Evolutionary conservation across 257 asterid genomes (phyloP), one percentile per base, ranked within the genome.

Genomic region (Capsicum baccatum): DNA sequence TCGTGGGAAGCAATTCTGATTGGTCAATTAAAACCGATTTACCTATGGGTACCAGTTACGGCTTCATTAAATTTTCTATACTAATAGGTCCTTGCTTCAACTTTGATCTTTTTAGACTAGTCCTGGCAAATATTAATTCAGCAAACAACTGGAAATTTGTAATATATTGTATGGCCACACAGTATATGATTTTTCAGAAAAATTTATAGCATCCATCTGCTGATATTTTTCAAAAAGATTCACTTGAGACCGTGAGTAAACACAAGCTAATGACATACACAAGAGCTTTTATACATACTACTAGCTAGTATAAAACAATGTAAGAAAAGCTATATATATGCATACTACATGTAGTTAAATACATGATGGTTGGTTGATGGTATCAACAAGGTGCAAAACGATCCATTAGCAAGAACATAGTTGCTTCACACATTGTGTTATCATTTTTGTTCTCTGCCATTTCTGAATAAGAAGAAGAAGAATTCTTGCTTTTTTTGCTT

Each of bases 351-450:
- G 33, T 26, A 26, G 10, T 37, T 21, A 3, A 11, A 2, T 44
- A 14, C 1, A 21, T 63, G 16, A 80, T 26, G 26, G 26, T 26
- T 26, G 26, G 26, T 26, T 26, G 26, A 26, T 60, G 44, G 50
- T 67, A 57, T 90, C 89, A 94, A 50, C 90, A 88, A 2, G 97
- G 94, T n/a, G 95, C 93, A 74, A 93, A 93, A 3, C 97, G 94
- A 88, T 94, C 98, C 90, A 94, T 88, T 87, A 94, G 94, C 92
- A 92, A 82, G 50, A 84, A 85, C 5, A 93, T 81, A 1, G 93
- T 88, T 14, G 91, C 85, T 83, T 94, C 98, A 0, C 89, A 91
- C 90, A 92, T 87, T 44, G 85, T 66, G 42, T 85, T 90, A 11
- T 90, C 92, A 21, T 83, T 85, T 63, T 79, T 52, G 33, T 59